These are phyloP conservation scores for Podospora sp. DNA, from an alignment of 495 filamentous ascomycete species.

Conservation along the genomic window DNA sequence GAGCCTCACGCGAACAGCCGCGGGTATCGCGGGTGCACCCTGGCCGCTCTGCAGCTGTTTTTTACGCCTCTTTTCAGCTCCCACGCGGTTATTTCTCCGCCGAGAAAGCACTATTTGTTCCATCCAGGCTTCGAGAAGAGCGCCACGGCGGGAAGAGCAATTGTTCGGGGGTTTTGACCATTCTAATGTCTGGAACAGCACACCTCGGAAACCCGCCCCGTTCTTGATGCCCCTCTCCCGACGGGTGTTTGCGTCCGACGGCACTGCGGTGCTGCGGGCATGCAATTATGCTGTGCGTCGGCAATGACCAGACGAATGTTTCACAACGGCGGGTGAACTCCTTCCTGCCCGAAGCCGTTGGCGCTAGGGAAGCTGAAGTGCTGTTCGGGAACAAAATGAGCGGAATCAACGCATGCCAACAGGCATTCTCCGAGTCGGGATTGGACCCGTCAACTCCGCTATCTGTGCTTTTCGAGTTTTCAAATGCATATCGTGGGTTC, in stretches of 20 bases:
- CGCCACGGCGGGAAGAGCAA: not conserved
- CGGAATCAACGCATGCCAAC: too few species aligned
- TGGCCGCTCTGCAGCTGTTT: not conserved
- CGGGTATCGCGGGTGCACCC: not conserved
- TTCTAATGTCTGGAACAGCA: not conserved
- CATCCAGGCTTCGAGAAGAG: not conserved
- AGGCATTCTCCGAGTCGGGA: too few species aligned
- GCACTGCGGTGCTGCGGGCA: not conserved
- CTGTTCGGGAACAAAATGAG: too few species aligned
- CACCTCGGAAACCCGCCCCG: not conserved
- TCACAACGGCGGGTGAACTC: not conserved
- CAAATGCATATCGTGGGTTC: too few species aligned
- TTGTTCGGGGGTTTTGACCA: not conserved
- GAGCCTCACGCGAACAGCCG: not conserved
- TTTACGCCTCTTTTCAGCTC: not conserved
- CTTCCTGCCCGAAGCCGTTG: not conserved
- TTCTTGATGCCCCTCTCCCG: not conserved
- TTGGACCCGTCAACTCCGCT: too few species aligned
- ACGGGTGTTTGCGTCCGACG: constrained; percentile 7
- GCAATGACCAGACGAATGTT: not conserved
- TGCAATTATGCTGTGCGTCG: not conserved
- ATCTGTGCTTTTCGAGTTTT: too few species aligned
- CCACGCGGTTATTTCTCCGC: not conserved
- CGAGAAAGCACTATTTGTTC: not conserved
- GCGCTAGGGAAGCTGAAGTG: not conserved